phyloP scores from a whole-genome alignment of 2,329 filamentous ascomycete genomes.

The Penicillium brasilianum region DNA sequence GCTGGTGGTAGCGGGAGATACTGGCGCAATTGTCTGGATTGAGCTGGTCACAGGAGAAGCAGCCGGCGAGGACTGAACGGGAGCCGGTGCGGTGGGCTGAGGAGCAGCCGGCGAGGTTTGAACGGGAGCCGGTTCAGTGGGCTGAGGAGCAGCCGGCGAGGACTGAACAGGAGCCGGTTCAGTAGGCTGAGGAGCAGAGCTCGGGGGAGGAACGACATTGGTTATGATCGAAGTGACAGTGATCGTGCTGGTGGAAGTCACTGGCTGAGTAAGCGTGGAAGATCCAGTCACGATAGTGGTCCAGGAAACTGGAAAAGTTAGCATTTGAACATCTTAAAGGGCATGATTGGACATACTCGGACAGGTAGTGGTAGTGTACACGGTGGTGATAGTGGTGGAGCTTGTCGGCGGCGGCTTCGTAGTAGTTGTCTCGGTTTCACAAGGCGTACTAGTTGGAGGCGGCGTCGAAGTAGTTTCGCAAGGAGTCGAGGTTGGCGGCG shows the following conservation, averaged over 20 bases:
- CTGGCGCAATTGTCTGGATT: constrained; percentile 1
- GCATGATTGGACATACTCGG: constrained; percentile 29
- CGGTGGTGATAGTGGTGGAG: constrained; percentile 26
- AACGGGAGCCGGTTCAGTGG: too few relatives aligned
- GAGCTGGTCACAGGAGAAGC: constrained; percentile 1
- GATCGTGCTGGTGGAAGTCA: constrained; percentile 32
- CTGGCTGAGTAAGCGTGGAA: constrained; percentile 27
- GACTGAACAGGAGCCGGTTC: constrained; percentile 6
- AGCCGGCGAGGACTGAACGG: constrained; percentile 8
- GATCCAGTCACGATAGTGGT: constrained; percentile 30
- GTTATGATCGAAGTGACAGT: constrained; percentile 31
- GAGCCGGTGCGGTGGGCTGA: too few relatives aligned
- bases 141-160: constrained; percentile 6
- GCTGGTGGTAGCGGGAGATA: constrained; percentile 13
- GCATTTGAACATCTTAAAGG: neutral
- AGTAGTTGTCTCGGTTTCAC: neutral
- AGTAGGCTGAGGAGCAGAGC: neutral
- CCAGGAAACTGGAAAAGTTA: constrained; percentile 30
- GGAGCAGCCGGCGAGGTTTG: too few relatives aligned
- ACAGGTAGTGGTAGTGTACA: constrained; percentile 37
- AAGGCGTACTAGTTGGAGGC: neutral
- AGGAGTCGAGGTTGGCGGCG: neutral
- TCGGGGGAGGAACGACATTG: constrained; percentile 7
- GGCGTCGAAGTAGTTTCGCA: neutral
- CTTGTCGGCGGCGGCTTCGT: constrained; percentile 1